phyloP scores from a whole-genome alignment of 352 stramenopile genomes.

The Phytophthora capsici region DNA sequence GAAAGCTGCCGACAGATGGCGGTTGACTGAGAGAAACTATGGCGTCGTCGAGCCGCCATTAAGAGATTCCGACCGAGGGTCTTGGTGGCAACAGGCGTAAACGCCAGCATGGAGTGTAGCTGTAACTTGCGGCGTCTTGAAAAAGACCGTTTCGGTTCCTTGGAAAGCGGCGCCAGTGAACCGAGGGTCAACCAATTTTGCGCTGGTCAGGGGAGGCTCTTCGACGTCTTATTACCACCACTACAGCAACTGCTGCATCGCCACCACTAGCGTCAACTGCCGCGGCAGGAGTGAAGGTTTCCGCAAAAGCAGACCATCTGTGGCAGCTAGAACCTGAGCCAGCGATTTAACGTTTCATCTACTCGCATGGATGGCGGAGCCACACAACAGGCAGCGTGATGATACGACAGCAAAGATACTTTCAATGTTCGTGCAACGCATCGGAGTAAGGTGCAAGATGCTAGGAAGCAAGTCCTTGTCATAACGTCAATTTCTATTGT shows the following conservation, averaged over 20 bases:
- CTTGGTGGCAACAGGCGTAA: neutral
- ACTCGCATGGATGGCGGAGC: neutral
- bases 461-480: neutral
- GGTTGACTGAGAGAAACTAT: slow-evolving; percentile 25
- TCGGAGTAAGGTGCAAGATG: too few species aligned
- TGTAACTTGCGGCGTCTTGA: too few species aligned
- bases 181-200: neutral
- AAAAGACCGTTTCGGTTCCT: slow-evolving; percentile 6
- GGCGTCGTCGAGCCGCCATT: slow-evolving; percentile 14
- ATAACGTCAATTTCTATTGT: slow-evolving; percentile 11
- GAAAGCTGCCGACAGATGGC: slow-evolving; percentile 31
- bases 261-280: neutral
- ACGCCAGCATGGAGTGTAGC: neutral
- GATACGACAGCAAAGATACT: slow-evolving; percentile 8
- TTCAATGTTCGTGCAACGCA: neutral
- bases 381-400: slow-evolving; percentile 7
- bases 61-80: neutral
- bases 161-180: slow-evolving; percentile 8
- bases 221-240: neutral
- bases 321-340: neutral
- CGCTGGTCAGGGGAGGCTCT: neutral
- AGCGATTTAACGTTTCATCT: slow-evolving; percentile 3
- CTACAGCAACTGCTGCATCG: neutral
- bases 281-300: slow-evolving; percentile 1
- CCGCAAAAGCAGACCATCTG: slow-evolving; percentile 24